phyloP scores from a whole-genome alignment of 2,329 filamentous ascomycete species.

The Fusarium sulawesiense region DNA sequence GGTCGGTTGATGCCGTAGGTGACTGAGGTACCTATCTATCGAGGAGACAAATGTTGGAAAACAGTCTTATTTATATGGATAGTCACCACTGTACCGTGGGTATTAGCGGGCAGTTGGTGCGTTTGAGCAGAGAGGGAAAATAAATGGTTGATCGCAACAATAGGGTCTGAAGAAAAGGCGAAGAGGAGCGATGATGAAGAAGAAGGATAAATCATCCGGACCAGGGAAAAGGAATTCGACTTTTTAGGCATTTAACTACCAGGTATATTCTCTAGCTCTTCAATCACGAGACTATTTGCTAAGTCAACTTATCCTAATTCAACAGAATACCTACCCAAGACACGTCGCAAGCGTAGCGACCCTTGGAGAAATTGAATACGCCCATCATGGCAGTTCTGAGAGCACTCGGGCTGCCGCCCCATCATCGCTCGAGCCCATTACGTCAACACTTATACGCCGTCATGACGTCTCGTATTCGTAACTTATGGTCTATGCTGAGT shows the following conservation, averaged over 20 bases:
- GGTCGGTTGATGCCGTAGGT: not conserved
- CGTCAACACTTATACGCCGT: constrained; percentile 32
- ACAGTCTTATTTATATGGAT: not conserved
- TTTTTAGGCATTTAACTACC: not conserved
- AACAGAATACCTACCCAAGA: not conserved
- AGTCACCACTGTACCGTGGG: not conserved
- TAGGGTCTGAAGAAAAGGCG: not conserved
- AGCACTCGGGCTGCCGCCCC: not conserved
- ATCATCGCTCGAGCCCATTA: constrained; percentile 30
- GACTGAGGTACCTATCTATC: not conserved
- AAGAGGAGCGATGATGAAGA: not conserved
- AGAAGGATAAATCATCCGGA: not conserved
- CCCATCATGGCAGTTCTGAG: constrained; percentile 26
- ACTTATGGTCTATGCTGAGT: not conserved
- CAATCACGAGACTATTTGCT: constrained; percentile 28
- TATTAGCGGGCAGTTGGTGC: not conserved
- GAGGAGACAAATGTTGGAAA: not conserved
- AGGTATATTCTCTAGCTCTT: not conserved
- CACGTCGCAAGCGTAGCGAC: not conserved
- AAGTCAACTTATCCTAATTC: not conserved
- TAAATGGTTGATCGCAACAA: constrained; percentile 6
- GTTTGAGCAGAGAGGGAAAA: constrained; percentile 14
- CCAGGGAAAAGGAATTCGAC: not conserved
- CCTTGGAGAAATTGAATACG: constrained; percentile 13
- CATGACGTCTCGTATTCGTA: constrained; percentile 24